phyloP scores from a whole-genome alignment of 192 early-diverging fungal genomes.

The Linnemannia exigua region DNA sequence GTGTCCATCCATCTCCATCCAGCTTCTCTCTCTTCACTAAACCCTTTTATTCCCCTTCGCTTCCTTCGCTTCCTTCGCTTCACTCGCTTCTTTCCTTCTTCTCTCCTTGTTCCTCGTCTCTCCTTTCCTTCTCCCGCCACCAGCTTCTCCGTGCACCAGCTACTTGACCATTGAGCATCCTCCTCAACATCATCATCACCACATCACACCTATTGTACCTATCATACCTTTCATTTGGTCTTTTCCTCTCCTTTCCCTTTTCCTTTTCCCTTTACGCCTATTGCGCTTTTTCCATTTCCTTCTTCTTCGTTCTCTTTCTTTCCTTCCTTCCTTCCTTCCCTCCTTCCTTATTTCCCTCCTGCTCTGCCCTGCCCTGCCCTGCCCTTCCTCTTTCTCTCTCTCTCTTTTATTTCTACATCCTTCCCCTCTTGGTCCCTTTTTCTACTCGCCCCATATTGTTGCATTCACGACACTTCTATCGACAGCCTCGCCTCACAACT shows the following conservation, averaged over 20 bases:
- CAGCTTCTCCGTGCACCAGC: neutral
- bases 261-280: neutral
- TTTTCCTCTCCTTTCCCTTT: neutral
- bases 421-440: neutral
- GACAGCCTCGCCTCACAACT: slow-evolving; percentile 1
- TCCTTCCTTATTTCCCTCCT: neutral
- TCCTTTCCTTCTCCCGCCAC: neutral
- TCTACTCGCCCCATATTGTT: slow-evolving; percentile 4
- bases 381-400: neutral
- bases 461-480: neutral
- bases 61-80: neutral
- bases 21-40: neutral
- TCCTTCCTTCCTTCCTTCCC: neutral
- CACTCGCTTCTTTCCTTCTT: neutral
- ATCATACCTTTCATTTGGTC: neutral
- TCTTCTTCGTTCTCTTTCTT: neutral
- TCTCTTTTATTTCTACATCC: neutral
- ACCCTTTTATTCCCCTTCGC: neutral
- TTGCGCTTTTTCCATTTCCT: neutral
- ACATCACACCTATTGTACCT: neutral
- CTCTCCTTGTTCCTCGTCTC: neutral
- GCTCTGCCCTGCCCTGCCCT: too few species aligned
- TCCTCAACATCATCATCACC: neutral
- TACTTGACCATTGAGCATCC: neutral
- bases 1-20: too few species aligned